These are phyloP conservation scores for Debaryomyces robertsiae DNA, from an alignment of 1,139 yeast genomes.

Conservation along the genomic window DNA sequence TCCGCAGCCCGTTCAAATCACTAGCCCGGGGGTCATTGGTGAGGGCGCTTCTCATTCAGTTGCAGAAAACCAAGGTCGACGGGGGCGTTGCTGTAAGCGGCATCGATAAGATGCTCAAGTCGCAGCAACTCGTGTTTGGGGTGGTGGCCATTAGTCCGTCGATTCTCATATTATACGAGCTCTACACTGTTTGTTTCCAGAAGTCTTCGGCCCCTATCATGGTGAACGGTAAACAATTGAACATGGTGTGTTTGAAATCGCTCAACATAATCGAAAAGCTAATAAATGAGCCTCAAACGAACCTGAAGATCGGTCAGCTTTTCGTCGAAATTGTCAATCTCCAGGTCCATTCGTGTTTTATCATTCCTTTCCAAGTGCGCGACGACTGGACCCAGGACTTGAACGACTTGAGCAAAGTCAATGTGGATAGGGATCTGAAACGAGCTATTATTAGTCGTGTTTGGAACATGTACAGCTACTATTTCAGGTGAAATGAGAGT, in stretches of 20 bases:
- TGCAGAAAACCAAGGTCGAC: slow-evolving; percentile 94
- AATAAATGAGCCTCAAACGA: slow-evolving; percentile 28
- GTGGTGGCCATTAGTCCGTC: slow-evolving; percentile 88
- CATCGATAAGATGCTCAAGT: slow-evolving; percentile 82
- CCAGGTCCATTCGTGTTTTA: slow-evolving; percentile 46
- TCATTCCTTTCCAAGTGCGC: slow-evolving; percentile 50
- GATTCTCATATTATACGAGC: slow-evolving; percentile 55
- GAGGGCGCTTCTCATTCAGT: slow-evolving; percentile 78
- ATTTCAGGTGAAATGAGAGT: slow-evolving; percentile 31
- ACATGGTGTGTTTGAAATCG: slow-evolving; percentile 49
- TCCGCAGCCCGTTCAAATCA: slow-evolving; percentile 69
- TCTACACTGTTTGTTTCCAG: slow-evolving; percentile 25
- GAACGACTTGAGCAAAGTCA: slow-evolving; percentile 48
- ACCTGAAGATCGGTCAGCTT: slow-evolving; percentile 49
- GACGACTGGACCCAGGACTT: slow-evolving; percentile 59
- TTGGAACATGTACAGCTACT: slow-evolving; percentile 55
- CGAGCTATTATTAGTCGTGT: slow-evolving; percentile 52
- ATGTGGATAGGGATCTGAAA: slow-evolving; percentile 32
- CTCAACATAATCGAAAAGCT: slow-evolving; percentile 62
- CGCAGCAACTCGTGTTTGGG: slow-evolving; percentile 92
- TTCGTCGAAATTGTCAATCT: slow-evolving; percentile 60
- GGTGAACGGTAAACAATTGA: slow-evolving; percentile 42
- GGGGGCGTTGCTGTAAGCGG: slow-evolving; percentile 90
- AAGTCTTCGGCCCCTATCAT: slow-evolving; percentile 38
- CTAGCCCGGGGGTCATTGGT: slow-evolving; percentile 68